Percentiles rank a stretch among this genome's conserved stretches.
Evolutionary conservation across 2,329 filamentous ascomycete genomes (phyloP).

Genomic region (Hymenoscyphus infarciens): DNA sequence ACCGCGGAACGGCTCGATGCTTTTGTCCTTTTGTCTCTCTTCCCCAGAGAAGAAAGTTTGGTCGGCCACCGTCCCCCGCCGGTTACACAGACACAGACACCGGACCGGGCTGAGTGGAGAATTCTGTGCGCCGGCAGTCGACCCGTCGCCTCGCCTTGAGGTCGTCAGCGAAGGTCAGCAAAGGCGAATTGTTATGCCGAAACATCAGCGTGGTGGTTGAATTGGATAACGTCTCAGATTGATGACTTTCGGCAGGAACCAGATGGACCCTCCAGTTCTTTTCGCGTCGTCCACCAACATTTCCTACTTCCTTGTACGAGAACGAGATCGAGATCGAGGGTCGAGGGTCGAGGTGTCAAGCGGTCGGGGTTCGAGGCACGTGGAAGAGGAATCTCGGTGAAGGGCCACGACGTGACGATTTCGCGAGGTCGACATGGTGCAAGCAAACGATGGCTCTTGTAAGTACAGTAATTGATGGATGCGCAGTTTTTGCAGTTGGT

Average conservation of each 20-base stretch:
- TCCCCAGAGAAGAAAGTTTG: neutral
- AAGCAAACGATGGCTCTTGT: neutral
- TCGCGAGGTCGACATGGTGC: neutral
- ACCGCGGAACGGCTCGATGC: conserved; percentile 2
- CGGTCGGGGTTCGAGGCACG: neutral
- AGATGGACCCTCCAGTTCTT: neutral
- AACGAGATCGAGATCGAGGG: too few species aligned
- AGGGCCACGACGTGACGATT: neutral
- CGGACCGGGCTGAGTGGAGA: neutral
- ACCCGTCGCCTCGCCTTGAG: neutral
- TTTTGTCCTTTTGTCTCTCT: neutral
- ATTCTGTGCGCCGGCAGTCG: neutral
- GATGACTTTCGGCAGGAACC: neutral
- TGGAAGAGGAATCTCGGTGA: conserved; percentile 1
- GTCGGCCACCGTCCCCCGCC: neutral
- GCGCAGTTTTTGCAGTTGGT: neutral
- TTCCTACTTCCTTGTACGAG: neutral
- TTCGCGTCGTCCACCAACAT: neutral
- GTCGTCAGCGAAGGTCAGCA: neutral
- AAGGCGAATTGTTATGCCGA: neutral
- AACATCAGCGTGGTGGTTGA: neutral
- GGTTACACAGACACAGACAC: neutral
- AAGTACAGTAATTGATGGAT: neutral
- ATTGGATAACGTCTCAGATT: neutral
- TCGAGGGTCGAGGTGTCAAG: too few species aligned